These are phyloP conservation scores for Termitomyces heimii DNA, from an alignment of 768 basidiomycete genomes.

Conservation along the genomic window DNA sequence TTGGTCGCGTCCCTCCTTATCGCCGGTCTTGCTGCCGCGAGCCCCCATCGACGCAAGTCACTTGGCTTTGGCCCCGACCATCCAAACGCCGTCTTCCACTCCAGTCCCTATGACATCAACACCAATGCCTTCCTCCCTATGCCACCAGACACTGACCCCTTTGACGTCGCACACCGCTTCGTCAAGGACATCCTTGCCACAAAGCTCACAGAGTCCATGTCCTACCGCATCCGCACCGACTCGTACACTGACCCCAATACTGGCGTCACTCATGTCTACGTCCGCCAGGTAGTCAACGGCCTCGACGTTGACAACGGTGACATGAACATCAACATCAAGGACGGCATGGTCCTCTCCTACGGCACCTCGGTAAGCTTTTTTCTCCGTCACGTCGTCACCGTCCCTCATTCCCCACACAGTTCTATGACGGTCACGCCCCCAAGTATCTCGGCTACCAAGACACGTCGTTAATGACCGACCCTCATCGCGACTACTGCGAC, in stretches of 20 bases:
- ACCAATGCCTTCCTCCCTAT: constrained; percentile 35
- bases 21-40: constrained; percentile 45
- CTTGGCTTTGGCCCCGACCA: constrained; percentile 84
- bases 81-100: constrained; percentile 62
- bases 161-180: constrained; percentile 60
- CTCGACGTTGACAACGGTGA: constrained; percentile 88
- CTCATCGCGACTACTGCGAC: constrained; percentile 51
- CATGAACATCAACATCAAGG: constrained; percentile 89
- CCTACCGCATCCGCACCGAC: constrained; percentile 67
- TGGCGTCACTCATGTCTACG: constrained; percentile 86
- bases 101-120: constrained; percentile 40
- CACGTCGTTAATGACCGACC: constrained; percentile 19
- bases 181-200: constrained; percentile 41
- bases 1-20: constrained; percentile 57
- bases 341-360: constrained; percentile 77
- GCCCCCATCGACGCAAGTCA: constrained; percentile 68
- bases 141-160: constrained; percentile 39
- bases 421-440: constrained; percentile 64
- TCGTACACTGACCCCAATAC: constrained; percentile 85
- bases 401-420: constrained; percentile 35
- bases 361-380: constrained; percentile 68
- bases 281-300: constrained; percentile 78
- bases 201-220: constrained; percentile 28
- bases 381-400: neutral
- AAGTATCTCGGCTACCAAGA: constrained; percentile 24